These are phyloP conservation scores for Hypomontagnella monticulosa DNA, from an alignment of 495 filamentous ascomycete species.

Conservation along the genomic window DNA sequence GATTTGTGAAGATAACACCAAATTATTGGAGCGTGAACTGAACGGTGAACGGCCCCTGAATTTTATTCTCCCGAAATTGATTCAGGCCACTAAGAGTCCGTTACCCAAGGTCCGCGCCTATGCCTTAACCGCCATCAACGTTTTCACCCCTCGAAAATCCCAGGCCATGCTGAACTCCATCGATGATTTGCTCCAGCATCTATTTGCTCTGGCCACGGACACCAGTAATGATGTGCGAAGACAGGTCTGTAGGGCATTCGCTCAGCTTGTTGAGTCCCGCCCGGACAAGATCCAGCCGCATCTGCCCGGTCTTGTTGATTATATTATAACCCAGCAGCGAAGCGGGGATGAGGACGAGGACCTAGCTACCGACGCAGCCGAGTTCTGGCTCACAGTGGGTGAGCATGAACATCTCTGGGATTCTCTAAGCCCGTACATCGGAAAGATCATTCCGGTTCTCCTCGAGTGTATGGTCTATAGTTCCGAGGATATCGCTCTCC, in stretches of 20 bases:
- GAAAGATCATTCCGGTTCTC: slow-evolving; percentile 88
- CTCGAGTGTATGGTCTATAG: slow-evolving; percentile 96
- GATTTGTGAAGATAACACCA: slow-evolving; percentile 96
- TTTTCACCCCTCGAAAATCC: slow-evolving; percentile 85
- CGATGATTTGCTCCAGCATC: slow-evolving; percentile 78
- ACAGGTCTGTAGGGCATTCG: slow-evolving; percentile 92
- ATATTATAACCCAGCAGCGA: slow-evolving; percentile 89
- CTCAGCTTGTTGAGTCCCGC: slow-evolving; percentile 87
- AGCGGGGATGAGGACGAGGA: slow-evolving; percentile 92
- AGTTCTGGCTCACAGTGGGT: slow-evolving; percentile 96
- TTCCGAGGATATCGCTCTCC: slow-evolving; percentile 86
- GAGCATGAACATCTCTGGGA: slow-evolving; percentile 83
- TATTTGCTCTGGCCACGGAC: slow-evolving; percentile 84
- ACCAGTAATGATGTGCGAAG: slow-evolving; percentile 79
- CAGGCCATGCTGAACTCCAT: slow-evolving; percentile 79
- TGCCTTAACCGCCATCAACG: slow-evolving; percentile 85
- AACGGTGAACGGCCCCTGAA: slow-evolving; percentile 85
- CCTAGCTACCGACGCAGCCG: slow-evolving; percentile 91
- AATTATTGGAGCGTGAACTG: slow-evolving; percentile 84
- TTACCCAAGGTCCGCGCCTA: slow-evolving; percentile 78
- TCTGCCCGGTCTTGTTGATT: slow-evolving; percentile 88
- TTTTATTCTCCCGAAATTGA: slow-evolving; percentile 89
- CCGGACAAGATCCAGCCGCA: slow-evolving; percentile 91
- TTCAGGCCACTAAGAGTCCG: slow-evolving; percentile 81
- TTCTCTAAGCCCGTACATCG: slow-evolving; percentile 77